These are phyloP conservation scores for Aspergillus costaricaensis DNA, from an alignment of 2,329 filamentous ascomycete species.

Conservation along the genomic window DNA sequence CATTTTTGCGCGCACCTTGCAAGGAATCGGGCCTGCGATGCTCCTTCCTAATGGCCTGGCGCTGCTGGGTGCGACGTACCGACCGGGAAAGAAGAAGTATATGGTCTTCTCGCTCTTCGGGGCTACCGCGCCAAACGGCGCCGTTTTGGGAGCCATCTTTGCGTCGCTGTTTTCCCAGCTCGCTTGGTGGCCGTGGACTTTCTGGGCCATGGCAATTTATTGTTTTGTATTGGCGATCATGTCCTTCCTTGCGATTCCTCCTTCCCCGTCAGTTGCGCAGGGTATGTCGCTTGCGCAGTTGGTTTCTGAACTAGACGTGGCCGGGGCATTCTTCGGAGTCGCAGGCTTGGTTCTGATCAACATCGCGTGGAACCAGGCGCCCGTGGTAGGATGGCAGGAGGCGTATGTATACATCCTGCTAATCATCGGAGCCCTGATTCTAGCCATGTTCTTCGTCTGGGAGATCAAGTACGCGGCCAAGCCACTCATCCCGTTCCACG, in stretches of 20 bases:
- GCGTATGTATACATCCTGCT: constrained; percentile 60
- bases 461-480: constrained; percentile 48
- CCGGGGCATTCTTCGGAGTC: constrained; percentile 52
- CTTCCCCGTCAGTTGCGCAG: constrained; percentile 11
- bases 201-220: constrained; percentile 44
- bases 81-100: constrained; percentile 59
- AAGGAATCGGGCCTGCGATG: constrained; percentile 60
- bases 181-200: constrained; percentile 57
- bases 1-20: constrained; percentile 55
- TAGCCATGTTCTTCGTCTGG: constrained; percentile 58
- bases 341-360: constrained; percentile 63
- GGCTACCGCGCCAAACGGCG: constrained; percentile 51
- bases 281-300: not conserved
- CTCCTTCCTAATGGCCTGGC: constrained; percentile 65
- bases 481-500: constrained; percentile 60
- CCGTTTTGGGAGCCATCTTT: constrained; percentile 46
- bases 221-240: constrained; percentile 41
- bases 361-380: constrained; percentile 68
- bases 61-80: constrained; percentile 60
- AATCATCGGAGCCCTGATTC: constrained; percentile 58
- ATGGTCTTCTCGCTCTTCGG: constrained; percentile 60
- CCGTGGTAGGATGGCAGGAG: constrained; percentile 59
- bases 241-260: constrained; percentile 36
- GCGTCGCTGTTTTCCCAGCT: constrained; percentile 44
- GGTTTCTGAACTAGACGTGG: constrained; percentile 38